A percentile compares a stretch with the other conserved stretches of the same genome.
phyloP scores from a whole-genome alignment of 768 basidiomycete species.

The Podaxis pistillaris region DNA sequence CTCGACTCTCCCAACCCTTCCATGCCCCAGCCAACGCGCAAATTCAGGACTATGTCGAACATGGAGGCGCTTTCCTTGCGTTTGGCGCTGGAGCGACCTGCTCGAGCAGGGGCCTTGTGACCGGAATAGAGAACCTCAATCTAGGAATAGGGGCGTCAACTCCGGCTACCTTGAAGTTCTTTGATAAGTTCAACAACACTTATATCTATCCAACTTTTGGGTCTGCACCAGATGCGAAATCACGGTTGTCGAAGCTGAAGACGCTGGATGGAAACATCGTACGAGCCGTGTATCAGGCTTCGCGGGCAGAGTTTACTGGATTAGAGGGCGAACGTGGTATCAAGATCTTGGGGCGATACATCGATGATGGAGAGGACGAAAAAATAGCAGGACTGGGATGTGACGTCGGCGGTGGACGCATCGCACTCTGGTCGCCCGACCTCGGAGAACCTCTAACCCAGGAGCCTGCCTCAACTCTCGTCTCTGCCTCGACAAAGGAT shows the following conservation, averaged over 20 bases:
- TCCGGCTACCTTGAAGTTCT: slow-evolving; percentile 8
- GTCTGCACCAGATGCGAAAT: neutral
- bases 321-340: neutral
- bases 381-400: slow-evolving; percentile 9
- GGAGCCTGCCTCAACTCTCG: slow-evolving; percentile 15
- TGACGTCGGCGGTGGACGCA: slow-evolving; percentile 9
- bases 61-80: slow-evolving; percentile 17
- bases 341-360: slow-evolving; percentile 1
- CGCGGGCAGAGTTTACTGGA: slow-evolving; percentile 6
- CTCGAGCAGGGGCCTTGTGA: slow-evolving; percentile 5
- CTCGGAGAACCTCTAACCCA: slow-evolving; percentile 19
- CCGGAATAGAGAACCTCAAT: neutral
- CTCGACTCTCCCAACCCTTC: slow-evolving; percentile 6
- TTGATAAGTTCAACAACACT: slow-evolving; percentile 11
- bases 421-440: slow-evolving; percentile 10
- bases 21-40: neutral
- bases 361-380: neutral
- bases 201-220: slow-evolving; percentile 8
- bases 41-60: slow-evolving; percentile 17
- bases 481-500: neutral
- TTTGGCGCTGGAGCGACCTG: slow-evolving; percentile 14
- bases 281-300: slow-evolving; percentile 3
- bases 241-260: neutral
- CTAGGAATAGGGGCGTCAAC: slow-evolving; percentile 7
- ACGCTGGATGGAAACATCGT: neutral